Evolutionary conservation across 1,284 basidiomycete genomes (phyloP), one percentile per base, ranked within the genome.

Genomic region (Coriolopsis trogii): DNA sequence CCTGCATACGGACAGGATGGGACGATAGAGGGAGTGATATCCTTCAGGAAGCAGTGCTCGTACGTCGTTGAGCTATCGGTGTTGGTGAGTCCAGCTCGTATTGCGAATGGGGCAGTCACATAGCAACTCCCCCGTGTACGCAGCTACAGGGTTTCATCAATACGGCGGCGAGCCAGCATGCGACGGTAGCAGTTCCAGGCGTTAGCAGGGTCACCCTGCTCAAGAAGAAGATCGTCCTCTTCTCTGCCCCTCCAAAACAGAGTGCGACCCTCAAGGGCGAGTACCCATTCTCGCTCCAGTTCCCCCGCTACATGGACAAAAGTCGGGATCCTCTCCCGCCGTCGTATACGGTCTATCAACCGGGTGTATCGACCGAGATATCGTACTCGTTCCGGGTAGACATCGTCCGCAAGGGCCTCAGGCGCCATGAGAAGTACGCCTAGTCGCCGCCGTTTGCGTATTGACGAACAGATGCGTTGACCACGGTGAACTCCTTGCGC

Each of bases 1-100:
- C 76, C 78, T 9, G 67, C 69, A 9, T 80, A 77, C 57, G 77
- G 78, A 23, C 58, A 69, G 33, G 67, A 72, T 30, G 73, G 70
- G 6, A 60, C 61, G 15, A 68, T 78, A 16, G 68, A 75, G 34
- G 78, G 78, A n/a, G 51, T 63, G 9, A 53, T 79, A 15, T 65
- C 61, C 30, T 65, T 79, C 41, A 61, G 55, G 16, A 70, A 69
- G 41, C 63, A 66, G 21, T 70, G 70, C 47, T 67, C 67, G 21
- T 67, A 72, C 41, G 66, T 76, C 4, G 53, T 69, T 31, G 63
- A 69, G 30, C 64, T 77, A 12, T 69, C 69, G n/a, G 69, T 70
- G 21, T 71, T 69, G 49, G 74, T 75, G 50, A 51, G 66, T 62
- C 3, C 18, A 8, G 21, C 30, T 16, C 18, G 40, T n/a, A n/a